Evolutionary conservation across 495 filamentous ascomycete genomes (phyloP).

Genomic region (Neurospora sp.): DNA sequence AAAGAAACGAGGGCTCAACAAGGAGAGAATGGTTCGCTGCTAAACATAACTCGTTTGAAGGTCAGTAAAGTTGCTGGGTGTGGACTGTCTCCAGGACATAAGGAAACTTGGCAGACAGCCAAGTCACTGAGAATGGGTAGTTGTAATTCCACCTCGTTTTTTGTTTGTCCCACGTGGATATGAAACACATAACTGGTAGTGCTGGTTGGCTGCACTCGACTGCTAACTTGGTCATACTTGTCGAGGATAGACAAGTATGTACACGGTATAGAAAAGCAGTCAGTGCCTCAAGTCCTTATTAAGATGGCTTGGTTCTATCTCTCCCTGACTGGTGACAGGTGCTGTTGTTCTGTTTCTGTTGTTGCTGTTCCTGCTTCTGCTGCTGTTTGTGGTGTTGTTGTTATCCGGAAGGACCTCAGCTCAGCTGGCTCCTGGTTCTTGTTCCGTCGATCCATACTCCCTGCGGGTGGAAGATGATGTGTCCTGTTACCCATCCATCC

Average conservation of each 20-base stretch:
- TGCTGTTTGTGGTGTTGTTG: background rate
- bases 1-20: no score
- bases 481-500: background rate
- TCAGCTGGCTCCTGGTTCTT: background rate
- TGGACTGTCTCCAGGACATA: no score
- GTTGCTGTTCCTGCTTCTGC: background rate
- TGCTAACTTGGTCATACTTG: background rate
- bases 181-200: no score
- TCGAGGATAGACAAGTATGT: background rate
- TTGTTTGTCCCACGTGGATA: background rate
- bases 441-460: background rate
- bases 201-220: background rate
- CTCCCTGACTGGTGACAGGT: background rate
- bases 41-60: no score
- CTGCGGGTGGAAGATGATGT: background rate
- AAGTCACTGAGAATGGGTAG: no score
- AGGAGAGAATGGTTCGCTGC: no score
- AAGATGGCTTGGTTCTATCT: background rate
- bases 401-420: background rate
- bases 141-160: no score
- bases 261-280: background rate
- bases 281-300: background rate
- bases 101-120: no score
- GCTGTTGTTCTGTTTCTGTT: background rate
- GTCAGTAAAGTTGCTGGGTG: no score